Conservation (phyloP, 495 filamentous ascomycete species). For the Aspergillus coremiiformis region DNA sequence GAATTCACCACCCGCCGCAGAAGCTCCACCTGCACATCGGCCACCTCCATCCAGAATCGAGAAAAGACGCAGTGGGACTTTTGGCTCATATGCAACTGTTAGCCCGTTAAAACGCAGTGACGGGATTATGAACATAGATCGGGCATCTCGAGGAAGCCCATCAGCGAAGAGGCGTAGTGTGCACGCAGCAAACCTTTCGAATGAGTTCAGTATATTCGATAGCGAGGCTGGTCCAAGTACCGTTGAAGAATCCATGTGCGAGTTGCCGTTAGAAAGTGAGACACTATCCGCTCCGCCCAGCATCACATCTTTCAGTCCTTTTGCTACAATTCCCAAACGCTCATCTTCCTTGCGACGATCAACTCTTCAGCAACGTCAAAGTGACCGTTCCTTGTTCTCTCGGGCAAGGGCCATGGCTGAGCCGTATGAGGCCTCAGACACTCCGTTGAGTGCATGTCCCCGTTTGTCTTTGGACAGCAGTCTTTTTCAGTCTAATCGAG, state of each 20-base stretch:
- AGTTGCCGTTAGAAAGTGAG: conserved; percentile 23
- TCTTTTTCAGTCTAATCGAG: conserved; percentile 52
- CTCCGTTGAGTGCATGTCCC: conserved; percentile 46
- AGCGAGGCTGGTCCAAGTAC: conserved; percentile 21
- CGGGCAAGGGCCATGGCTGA: conserved; percentile 37
- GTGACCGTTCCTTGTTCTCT: conserved; percentile 53
- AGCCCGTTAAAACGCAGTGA: conserved; percentile 93
- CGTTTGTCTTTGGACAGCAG: conserved; percentile 70
- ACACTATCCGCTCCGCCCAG: conserved; percentile 18
- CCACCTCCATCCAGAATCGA: conserved; percentile 39
- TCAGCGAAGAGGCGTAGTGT: conserved; percentile 81
- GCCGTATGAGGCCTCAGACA: conserved; percentile 22
- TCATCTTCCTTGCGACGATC: conserved; percentile 74
- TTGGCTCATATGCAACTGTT: conserved; percentile 49
- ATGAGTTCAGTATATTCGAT: conserved; percentile 67
- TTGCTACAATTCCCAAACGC: conserved; percentile 41
- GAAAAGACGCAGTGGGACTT: conserved; percentile 42
- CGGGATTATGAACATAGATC: conserved; percentile 79
- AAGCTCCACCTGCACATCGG: conserved; percentile 41
- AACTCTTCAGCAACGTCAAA: conserved; percentile 75
- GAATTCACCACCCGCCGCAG: conserved; percentile 38
- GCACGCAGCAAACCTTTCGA: conserved; percentile 54
- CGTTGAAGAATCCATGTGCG: conserved; percentile 18
- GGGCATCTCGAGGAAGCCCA: conserved; percentile 67
- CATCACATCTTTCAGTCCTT: conserved; percentile 30